A percentile compares a stretch with the other conserved stretches of the same genome.
These are phyloP conservation scores for Stromatinia cepivora DNA, from an alignment of 2,329 filamentous ascomycete species.

Conservation along the genomic window DNA sequence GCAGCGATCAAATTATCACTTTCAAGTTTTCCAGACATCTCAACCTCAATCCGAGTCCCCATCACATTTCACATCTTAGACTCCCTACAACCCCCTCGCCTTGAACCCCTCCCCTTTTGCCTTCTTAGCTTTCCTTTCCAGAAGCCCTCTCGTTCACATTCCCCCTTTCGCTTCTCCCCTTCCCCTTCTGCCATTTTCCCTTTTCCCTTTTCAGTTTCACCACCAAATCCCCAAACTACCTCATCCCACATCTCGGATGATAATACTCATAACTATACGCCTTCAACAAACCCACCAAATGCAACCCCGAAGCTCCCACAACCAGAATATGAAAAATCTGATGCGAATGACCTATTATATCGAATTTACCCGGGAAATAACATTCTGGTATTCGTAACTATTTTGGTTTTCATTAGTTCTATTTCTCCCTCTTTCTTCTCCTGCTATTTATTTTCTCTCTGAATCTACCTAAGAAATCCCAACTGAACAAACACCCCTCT, in stretches of 20 bases:
- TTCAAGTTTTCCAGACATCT: neutral
- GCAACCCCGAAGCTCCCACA: constrained; percentile 25
- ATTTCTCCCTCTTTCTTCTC: neutral
- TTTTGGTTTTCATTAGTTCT: neutral
- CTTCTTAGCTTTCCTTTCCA: too few species aligned
- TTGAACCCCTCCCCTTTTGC: neutral
- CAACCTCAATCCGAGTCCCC: neutral
- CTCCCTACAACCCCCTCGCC: too few species aligned
- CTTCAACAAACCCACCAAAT: constrained; percentile 20
- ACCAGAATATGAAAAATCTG: constrained; percentile 35
- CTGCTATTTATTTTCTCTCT: neutral
- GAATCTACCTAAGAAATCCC: too few species aligned
- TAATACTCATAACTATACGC: constrained; percentile 20
- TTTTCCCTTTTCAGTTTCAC: neutral
- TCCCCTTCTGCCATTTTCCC: neutral
- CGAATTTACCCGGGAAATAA: constrained; percentile 30
- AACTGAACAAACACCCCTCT: neutral
- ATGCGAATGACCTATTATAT: constrained; percentile 33
- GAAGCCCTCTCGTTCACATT: too few species aligned
- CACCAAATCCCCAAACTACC: neutral
- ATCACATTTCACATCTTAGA: too few species aligned
- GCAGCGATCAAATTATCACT: neutral
- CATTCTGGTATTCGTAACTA: constrained; percentile 30
- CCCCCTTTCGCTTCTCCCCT: neutral
- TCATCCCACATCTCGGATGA: constrained; percentile 11